These are phyloP conservation scores for Fusarium oligoseptatum DNA, from an alignment of 2,329 filamentous ascomycete genomes.

Conservation along the genomic window DNA sequence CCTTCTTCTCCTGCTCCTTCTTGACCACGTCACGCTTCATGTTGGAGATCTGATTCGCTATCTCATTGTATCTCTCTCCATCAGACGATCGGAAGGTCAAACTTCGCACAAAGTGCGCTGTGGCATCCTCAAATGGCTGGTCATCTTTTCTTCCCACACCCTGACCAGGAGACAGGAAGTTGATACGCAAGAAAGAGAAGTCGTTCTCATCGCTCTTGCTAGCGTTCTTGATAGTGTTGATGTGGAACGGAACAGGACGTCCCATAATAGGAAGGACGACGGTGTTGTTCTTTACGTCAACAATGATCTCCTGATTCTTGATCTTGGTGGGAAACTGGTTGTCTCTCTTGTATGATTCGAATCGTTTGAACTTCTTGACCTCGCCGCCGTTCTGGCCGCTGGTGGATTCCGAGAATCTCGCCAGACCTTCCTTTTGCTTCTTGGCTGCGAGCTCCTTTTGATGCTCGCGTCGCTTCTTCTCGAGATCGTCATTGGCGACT, in stretches of 20 bases:
- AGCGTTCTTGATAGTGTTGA: conserved; percentile 97
- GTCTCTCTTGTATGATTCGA: conserved; percentile 98
- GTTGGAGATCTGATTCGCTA: conserved; percentile 93
- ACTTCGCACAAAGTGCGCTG: conserved; percentile 95
- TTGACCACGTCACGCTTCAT: conserved; percentile 94
- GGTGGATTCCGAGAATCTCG: conserved; percentile 86
- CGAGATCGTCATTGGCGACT: conserved; percentile 84
- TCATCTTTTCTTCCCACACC: conserved; percentile 98
- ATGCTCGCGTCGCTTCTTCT: conserved; percentile 88
- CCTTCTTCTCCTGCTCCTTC: conserved; percentile 98
- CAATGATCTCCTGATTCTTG: conserved; percentile 88
- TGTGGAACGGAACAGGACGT: conserved; percentile 96
- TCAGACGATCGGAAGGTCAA: conserved; percentile 95
- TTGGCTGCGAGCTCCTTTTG: conserved; percentile 89
- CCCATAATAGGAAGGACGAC: conserved; percentile 98
- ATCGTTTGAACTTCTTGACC: conserved; percentile 98
- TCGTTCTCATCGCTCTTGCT: conserved; percentile 98
- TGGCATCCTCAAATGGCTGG: conserved; percentile 96
- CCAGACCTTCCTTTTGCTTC: conserved; percentile 90
- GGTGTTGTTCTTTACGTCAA: conserved; percentile 90
- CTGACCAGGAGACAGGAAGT: conserved; percentile 96
- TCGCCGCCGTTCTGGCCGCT: conserved; percentile 89
- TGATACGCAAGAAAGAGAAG: conserved; percentile 94
- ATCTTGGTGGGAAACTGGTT: conserved; percentile 89
- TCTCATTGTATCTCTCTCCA: conserved; percentile 88